Conservation (phyloP, 1,284 basidiomycete species). For the Rhodotorula sp. region DNA sequence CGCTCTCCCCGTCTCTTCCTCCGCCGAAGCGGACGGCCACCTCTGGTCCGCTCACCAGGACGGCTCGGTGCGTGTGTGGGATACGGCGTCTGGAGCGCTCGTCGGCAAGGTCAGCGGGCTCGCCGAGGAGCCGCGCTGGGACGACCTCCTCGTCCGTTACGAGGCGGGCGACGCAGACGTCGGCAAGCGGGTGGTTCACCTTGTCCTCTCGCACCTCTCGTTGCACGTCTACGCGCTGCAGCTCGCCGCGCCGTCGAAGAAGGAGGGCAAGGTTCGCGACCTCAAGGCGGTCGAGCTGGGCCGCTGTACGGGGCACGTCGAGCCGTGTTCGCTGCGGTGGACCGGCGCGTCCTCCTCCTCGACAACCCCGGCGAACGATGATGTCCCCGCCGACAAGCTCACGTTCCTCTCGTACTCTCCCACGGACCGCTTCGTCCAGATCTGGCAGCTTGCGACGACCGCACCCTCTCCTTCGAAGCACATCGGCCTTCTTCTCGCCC, state of each 20-base stretch:
- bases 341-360: conserved; percentile 9
- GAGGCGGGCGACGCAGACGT: conserved; percentile 9
- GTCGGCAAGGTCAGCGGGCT: conserved; percentile 29
- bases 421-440: conserved; percentile 42
- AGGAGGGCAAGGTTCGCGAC: conserved; percentile 40
- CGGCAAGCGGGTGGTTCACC: conserved; percentile 26
- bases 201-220: conserved; percentile 37
- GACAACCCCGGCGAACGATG: neutral
- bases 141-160: conserved; percentile 39
- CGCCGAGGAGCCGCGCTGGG: conserved; percentile 29
- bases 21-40: conserved; percentile 22
- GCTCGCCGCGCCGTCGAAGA: conserved; percentile 22
- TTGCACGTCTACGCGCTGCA: conserved; percentile 34
- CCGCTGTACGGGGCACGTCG: conserved; percentile 40
- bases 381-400: conserved; percentile 19
- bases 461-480: conserved; percentile 4
- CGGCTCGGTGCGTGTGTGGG: conserved; percentile 38
- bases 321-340: conserved; percentile 32
- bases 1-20: conserved; percentile 22
- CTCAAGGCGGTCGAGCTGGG: conserved; percentile 35
- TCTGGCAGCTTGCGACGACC: conserved; percentile 30
- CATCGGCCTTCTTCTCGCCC: conserved; percentile 31
- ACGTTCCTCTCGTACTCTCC: conserved; percentile 38
- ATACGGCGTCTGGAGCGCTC: conserved; percentile 14
- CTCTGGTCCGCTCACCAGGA: conserved; percentile 42